phyloP scores from a whole-genome alignment of 768 basidiomycete genomes.

The Kwoniella heveanensis region DNA sequence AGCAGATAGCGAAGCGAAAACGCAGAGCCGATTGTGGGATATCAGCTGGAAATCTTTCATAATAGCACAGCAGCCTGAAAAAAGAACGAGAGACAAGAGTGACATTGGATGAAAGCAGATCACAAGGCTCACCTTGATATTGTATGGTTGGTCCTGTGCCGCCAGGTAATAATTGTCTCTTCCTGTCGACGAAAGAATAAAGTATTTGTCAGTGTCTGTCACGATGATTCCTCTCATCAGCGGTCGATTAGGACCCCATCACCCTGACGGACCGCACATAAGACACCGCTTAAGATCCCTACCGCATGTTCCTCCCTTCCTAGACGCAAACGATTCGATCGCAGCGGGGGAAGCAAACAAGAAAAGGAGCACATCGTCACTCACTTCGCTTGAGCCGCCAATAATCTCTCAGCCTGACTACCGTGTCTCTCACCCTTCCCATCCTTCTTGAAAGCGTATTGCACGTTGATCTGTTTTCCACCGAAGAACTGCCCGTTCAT shows the following conservation, averaged over 20 bases:
- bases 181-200: constrained; percentile 62
- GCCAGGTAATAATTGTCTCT: constrained; percentile 60
- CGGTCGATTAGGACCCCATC: background rate
- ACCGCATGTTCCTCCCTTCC: too few species aligned
- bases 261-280: too few species aligned
- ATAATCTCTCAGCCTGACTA: constrained; percentile 90
- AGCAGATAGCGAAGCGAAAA: too few species aligned
- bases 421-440: constrained; percentile 98
- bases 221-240: too few species aligned
- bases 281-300: too few species aligned
- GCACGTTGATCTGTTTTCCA: constrained; percentile 96
- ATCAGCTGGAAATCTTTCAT: too few species aligned
- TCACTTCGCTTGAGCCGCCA: constrained; percentile 88
- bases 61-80: too few species aligned
- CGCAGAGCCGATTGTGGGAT: too few species aligned
- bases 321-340: too few species aligned
- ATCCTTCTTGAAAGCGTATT: constrained; percentile 99
- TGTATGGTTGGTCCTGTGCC: constrained; percentile 22
- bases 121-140: constrained; percentile 43
- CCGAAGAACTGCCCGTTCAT: constrained; percentile 98
- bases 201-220: background rate
- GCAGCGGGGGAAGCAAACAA: background rate
- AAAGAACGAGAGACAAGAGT: too few species aligned
- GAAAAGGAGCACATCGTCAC: constrained; percentile 56
- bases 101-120: background rate